phyloP scores from a whole-genome alignment of 2,329 filamentous ascomycete species.

The Aspergillus thermomutatus region DNA sequence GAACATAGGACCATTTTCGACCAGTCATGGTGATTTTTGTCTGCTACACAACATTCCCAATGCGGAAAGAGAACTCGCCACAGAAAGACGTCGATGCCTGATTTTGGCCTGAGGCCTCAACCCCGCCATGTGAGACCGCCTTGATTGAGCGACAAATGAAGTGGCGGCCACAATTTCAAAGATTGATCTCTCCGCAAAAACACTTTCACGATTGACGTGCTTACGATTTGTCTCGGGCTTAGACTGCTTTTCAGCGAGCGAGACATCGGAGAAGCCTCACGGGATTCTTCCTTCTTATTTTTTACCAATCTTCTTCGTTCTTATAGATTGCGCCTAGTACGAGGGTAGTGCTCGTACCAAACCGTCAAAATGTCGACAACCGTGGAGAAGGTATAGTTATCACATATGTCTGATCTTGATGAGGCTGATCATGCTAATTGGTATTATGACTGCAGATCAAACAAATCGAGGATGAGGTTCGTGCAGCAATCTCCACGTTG shows the following conservation, averaged over 20 bases:
- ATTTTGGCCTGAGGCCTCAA: slow-evolving; percentile 16
- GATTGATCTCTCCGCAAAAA: slow-evolving; percentile 12
- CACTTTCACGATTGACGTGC: slow-evolving; percentile 11
- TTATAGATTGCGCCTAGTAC: slow-evolving; percentile 10
- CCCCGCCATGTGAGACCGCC: slow-evolving; percentile 25
- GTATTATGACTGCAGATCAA: slow-evolving; percentile 67
- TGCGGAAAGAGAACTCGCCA: slow-evolving; percentile 5
- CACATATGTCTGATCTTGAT: background rate
- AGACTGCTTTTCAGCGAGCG: background rate
- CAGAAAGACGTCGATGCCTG: slow-evolving; percentile 9
- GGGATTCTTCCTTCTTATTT: slow-evolving; percentile 1
- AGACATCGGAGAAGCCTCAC: background rate
- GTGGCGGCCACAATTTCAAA: slow-evolving; percentile 31
- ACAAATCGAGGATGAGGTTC: slow-evolving; percentile 90
- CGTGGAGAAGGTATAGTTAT: slow-evolving; percentile 76
- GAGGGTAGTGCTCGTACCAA: slow-evolving; percentile 18
- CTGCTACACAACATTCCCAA: background rate
- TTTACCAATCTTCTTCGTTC: slow-evolving; percentile 5
- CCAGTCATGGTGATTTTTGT: background rate
- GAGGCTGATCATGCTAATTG: slow-evolving; percentile 24
- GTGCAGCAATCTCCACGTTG: slow-evolving; percentile 26
- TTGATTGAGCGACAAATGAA: slow-evolving; percentile 22
- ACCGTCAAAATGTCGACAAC: slow-evolving; percentile 82
- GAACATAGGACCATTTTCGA: background rate
- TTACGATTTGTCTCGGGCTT: slow-evolving; percentile 4